A percentile compares a stretch with the other conserved stretches of the same genome.
Conservation (phyloP, 768 basidiomycete species). For the Termitomyces sp. region DNA sequence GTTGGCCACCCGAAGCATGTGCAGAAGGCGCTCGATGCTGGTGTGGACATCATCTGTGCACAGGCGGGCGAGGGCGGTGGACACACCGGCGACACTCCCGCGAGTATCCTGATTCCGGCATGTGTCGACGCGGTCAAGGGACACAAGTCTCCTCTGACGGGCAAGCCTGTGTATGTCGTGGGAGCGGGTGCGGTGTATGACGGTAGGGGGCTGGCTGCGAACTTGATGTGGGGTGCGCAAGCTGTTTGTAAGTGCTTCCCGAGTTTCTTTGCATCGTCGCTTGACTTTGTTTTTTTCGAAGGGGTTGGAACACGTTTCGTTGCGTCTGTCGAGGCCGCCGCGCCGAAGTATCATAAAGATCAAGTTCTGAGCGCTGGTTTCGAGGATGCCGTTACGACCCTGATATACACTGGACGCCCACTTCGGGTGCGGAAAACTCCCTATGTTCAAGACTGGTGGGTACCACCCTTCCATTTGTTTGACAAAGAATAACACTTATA, state of each 20-base stretch:
- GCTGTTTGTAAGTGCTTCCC: slow-evolving; percentile 60
- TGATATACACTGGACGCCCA: slow-evolving; percentile 89
- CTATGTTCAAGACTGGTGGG: slow-evolving; percentile 80
- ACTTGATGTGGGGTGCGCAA: slow-evolving; percentile 85
- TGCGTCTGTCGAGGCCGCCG: slow-evolving; percentile 73
- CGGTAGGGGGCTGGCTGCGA: slow-evolving; percentile 82
- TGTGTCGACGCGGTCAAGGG: slow-evolving; percentile 83
- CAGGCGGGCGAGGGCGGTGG: slow-evolving; percentile 93
- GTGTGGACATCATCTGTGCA: slow-evolving; percentile 91
- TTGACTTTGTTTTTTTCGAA: slow-evolving; percentile 21
- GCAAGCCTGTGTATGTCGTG: slow-evolving; percentile 79
- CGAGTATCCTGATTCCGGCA: slow-evolving; percentile 85
- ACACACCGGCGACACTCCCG: slow-evolving; percentile 80
- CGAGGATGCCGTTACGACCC: slow-evolving; percentile 78
- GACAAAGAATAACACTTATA: not conserved
- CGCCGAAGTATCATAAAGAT: slow-evolving; percentile 83
- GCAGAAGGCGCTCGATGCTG: slow-evolving; percentile 71
- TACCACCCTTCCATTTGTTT: slow-evolving; percentile 10
- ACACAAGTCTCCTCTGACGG: slow-evolving; percentile 72
- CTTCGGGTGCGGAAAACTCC: slow-evolving; percentile 80
- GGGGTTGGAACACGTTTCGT: slow-evolving; percentile 89
- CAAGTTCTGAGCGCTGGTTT: slow-evolving; percentile 62
- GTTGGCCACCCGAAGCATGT: slow-evolving; percentile 95
- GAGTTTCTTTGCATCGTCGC: not conserved
- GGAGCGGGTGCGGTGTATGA: slow-evolving; percentile 93